Base-by-base conservation (phyloP, 495 filamentous ascomycete genomes). In the Penicillium macrosclerotiorum region DNA sequence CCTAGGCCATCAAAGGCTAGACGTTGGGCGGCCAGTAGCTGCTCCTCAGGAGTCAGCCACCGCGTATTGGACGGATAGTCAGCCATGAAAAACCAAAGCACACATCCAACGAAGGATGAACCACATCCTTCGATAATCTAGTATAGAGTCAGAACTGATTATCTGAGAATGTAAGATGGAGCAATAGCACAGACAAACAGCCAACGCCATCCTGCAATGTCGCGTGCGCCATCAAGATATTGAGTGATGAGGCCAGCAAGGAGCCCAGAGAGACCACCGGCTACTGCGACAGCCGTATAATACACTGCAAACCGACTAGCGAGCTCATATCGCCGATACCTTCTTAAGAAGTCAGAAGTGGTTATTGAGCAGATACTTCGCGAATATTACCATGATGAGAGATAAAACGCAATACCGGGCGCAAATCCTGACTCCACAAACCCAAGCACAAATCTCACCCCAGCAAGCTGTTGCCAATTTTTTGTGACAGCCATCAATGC, bases 321-420 rank as follows among this genome's bases (percentile, higher is more conserved):
- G 16, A 47, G 23, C 27, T 47, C 44, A 38, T 47, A 47, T 27
- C 44, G 19, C 16, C 44, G 31, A 39, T 47, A 47, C 44, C n/a
- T n/a, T n/a, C n/a, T n/a, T n/a, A n/a, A n/a, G n/a, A n/a, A n/a
- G n/a, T n/a, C n/a, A n/a, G n/a, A n/a, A n/a, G n/a, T n/a, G n/a
- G n/a, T n/a, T n/a, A n/a, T n/a, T n/a, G n/a, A n/a, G n/a, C n/a
- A n/a, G n/a, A n/a, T n/a, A n/a, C n/a, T n/a, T n/a, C n/a, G n/a
- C n/a, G n/a, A n/a, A n/a, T n/a, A n/a, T n/a, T n/a, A n/a, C n/a
- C 44, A 37, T 39, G 31, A 39, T 17, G 42, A 45, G 14, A 45
- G 42, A n/a, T 37, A 45, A 12, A 45, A 45, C 4, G 42, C 42
- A 45, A 37, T 37, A 8, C 42, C 42, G n/a, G 42, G 42, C 4